Conservation (phyloP, 805 yeast species). For the Pichia californica region DNA sequence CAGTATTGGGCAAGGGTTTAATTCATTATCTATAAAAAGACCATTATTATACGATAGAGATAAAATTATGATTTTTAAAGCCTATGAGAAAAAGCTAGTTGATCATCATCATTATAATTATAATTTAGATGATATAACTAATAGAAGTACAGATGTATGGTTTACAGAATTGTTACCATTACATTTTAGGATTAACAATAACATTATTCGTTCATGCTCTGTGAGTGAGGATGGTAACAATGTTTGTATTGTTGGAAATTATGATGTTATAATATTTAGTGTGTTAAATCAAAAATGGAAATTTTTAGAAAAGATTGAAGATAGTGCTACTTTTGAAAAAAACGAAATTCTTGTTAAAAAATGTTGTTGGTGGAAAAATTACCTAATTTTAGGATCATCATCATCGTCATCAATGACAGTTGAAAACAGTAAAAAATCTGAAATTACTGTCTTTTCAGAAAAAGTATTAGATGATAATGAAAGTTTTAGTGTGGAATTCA, state of each 20-base stretch:
- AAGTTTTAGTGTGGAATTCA: slow-evolving; percentile 22
- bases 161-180: slow-evolving; percentile 39
- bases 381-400: slow-evolving; percentile 24
- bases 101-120: slow-evolving; percentile 29
- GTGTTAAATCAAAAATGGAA: slow-evolving; percentile 41
- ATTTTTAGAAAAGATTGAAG: slow-evolving; percentile 30
- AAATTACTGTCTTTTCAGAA: slow-evolving; percentile 25
- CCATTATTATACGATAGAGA: slow-evolving; percentile 38
- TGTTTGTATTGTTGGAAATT: slow-evolving; percentile 43
- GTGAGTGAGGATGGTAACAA: slow-evolving; percentile 42
- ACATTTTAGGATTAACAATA: slow-evolving; percentile 37
- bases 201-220: slow-evolving; percentile 36
- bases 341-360: slow-evolving; percentile 26
- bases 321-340: slow-evolving; percentile 20
- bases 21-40: slow-evolving; percentile 25
- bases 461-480: slow-evolving; percentile 19
- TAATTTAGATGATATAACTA: slow-evolving; percentile 15
- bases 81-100: slow-evolving; percentile 37
- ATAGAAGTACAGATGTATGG: slow-evolving; percentile 41
- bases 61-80: slow-evolving; percentile 38
- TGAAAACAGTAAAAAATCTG: slow-evolving; percentile 22
- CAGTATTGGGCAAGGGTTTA: slow-evolving; percentile 21
- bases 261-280: slow-evolving; percentile 40
- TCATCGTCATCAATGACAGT: too few species aligned
- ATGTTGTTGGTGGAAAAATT: slow-evolving; percentile 33